Evolutionary conservation across 805 yeast species (phyloP).

Genomic region (Ogataea methylovora): DNA sequence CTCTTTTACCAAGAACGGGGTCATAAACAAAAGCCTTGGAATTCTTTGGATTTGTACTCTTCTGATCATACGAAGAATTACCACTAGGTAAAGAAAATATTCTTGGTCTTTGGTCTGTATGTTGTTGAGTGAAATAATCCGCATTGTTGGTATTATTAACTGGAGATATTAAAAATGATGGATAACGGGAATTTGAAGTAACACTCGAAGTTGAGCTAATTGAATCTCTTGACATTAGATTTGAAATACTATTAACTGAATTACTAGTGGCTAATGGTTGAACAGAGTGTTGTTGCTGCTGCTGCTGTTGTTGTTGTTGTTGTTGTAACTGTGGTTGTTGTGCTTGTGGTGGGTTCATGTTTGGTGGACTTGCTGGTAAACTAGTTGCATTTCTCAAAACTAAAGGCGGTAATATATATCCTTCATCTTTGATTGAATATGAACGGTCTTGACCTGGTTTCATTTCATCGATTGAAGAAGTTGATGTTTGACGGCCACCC

Average conservation of each 20-base stretch:
- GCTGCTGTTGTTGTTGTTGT: neutral
- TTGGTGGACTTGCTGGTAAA: too few species aligned
- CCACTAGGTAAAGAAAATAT: constrained; percentile 1
- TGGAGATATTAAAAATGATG: neutral
- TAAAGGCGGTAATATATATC: too few species aligned
- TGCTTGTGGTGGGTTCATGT: too few species aligned
- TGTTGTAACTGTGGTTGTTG: neutral
- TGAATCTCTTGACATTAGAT: neutral
- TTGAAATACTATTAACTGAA: too few species aligned
- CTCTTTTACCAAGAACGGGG: neutral
- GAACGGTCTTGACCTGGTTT: too few species aligned
- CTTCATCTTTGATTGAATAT: too few species aligned
- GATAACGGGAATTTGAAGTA: neutral
- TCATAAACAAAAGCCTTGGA: neutral
- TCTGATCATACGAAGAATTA: too few species aligned
- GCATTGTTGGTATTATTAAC: neutral
- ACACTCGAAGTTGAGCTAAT: neutral
- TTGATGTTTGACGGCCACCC: neutral
- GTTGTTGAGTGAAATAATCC: neutral
- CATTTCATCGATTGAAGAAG: too few species aligned
- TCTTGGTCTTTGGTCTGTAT: neutral
- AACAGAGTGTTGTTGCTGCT: neutral
- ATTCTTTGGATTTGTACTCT: too few species aligned
- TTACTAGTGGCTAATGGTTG: too few species aligned
- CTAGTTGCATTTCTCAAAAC: too few species aligned